Conservation (phyloP, 306 rosid genomes). For the Acmispon strigosus region DNA sequence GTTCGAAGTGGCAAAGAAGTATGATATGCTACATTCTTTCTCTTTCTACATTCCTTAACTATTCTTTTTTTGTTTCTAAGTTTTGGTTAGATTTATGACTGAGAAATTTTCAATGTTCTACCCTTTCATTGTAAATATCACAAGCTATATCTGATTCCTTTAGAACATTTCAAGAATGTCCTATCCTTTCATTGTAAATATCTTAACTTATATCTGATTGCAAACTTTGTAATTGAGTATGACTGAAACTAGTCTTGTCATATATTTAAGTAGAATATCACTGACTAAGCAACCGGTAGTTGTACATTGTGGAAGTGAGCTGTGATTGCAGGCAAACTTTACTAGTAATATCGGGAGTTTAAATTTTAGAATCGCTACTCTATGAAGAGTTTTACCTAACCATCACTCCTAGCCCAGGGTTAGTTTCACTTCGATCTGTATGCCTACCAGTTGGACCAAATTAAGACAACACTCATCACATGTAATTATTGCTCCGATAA, state of each 20-base stretch:
- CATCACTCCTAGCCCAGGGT: not conserved
- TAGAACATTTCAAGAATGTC: not conserved
- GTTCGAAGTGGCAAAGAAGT: slow-evolving; percentile 89
- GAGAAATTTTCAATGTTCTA: too few relatives aligned
- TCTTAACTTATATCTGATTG: not conserved
- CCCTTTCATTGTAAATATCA: too few relatives aligned
- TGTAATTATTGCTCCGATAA: not conserved
- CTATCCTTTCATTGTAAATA: not conserved
- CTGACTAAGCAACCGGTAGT: not conserved
- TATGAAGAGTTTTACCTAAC: not conserved
- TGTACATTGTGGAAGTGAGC: not conserved
- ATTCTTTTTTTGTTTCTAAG: not conserved
- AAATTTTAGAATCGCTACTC: not conserved
- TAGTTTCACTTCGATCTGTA: not conserved
- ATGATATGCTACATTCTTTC: slow-evolving; percentile 11
- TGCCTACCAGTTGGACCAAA: not conserved
- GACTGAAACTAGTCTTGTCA: not conserved
- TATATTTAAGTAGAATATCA: not conserved
- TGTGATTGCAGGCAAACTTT: not conserved
- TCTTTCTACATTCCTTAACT: slow-evolving; percentile 6
- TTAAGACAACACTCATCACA: not conserved
- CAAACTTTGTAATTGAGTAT: not conserved
- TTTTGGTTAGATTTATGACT: not conserved
- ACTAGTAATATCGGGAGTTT: not conserved
- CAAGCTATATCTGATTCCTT: too few relatives aligned